Percentiles rank a stretch among this genome's conserved stretches.
These are phyloP conservation scores for Fusarium sp. DNA, from an alignment of 2,329 filamentous ascomycete genomes.

Conservation along the genomic window DNA sequence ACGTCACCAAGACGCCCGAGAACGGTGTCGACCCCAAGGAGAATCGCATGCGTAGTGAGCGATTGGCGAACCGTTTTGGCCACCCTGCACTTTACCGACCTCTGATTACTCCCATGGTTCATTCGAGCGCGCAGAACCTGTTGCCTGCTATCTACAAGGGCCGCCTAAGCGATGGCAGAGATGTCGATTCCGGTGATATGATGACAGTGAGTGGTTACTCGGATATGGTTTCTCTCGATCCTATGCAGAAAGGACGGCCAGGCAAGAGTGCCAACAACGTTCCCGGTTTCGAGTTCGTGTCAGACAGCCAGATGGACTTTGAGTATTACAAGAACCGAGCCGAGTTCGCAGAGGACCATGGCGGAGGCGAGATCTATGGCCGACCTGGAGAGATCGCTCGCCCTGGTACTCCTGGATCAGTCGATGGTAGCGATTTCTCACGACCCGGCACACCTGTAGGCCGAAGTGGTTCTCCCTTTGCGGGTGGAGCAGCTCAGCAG, in stretches of 20 bases:
- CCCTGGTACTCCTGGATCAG: constrained; percentile 68
- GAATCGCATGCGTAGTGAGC: constrained; percentile 68
- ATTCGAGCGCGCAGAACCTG: constrained; percentile 86
- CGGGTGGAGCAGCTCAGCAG: constrained; percentile 37
- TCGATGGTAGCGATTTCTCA: constrained; percentile 57
- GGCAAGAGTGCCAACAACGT: constrained; percentile 57
- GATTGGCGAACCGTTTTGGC: constrained; percentile 80
- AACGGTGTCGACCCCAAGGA: constrained; percentile 58
- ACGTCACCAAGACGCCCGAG: constrained; percentile 59
- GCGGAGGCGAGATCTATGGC: constrained; percentile 77
- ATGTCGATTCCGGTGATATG: constrained; percentile 64
- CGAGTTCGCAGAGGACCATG: constrained; percentile 87
- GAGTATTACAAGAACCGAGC: constrained; percentile 89
- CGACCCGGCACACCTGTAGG: constrained; percentile 60
- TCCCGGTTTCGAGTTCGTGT: constrained; percentile 88
- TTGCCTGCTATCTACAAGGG: constrained; percentile 88
- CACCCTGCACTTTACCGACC: constrained; percentile 91
- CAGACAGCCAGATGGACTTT: constrained; percentile 87
- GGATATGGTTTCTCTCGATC: constrained; percentile 81
- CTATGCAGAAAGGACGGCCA: constrained; percentile 70
- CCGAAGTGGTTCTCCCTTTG: constrained; percentile 46
- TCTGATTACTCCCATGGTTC: constrained; percentile 94
- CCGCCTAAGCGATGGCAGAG: constrained; percentile 74
- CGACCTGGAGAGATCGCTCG: constrained; percentile 66
- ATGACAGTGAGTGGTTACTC: constrained; percentile 77